These are phyloP conservation scores for Coccinonectria pachysandricola DNA, from an alignment of 2,329 filamentous ascomycete species.

Conservation along the genomic window DNA sequence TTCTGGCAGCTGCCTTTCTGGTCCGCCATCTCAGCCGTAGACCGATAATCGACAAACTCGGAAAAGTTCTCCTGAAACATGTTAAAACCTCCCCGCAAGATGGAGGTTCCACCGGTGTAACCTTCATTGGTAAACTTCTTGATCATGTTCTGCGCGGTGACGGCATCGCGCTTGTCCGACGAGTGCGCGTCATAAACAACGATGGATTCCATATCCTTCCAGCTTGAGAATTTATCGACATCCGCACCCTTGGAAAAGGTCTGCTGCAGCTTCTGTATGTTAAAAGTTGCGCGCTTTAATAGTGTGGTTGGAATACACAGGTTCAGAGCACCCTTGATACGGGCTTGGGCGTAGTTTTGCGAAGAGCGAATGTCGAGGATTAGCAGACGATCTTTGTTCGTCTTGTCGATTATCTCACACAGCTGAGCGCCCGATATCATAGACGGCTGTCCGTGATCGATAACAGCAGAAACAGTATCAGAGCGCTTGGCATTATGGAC, in stretches of 20 bases:
- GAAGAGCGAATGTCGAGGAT: slow-evolving; percentile 80
- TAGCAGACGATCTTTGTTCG: slow-evolving; percentile 39
- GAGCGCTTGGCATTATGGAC: slow-evolving; percentile 23
- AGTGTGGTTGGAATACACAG: slow-evolving; percentile 92
- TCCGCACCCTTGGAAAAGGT: slow-evolving; percentile 69
- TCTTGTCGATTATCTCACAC: slow-evolving; percentile 41
- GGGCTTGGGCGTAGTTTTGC: slow-evolving; percentile 66
- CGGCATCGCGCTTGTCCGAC: slow-evolving; percentile 67
- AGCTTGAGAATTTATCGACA: slow-evolving; percentile 62
- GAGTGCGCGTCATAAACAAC: slow-evolving; percentile 81
- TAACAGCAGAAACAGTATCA: slow-evolving; percentile 41
- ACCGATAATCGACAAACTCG: slow-evolving; percentile 46
- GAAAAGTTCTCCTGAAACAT: slow-evolving; percentile 62
- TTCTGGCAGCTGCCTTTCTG: slow-evolving; percentile 37
- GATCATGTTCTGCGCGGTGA: slow-evolving; percentile 72
- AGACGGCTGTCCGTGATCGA: slow-evolving; percentile 35
- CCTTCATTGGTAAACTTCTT: slow-evolving; percentile 87
- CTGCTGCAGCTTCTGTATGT: slow-evolving; percentile 74
- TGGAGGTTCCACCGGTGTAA: slow-evolving; percentile 61
- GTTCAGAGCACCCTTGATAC: slow-evolving; percentile 74
- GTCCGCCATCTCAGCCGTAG: slow-evolving; percentile 25
- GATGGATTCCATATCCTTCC: slow-evolving; percentile 65
- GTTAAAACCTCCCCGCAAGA: slow-evolving; percentile 74
- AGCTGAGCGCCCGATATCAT: slow-evolving; percentile 47
- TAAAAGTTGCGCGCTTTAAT: slow-evolving; percentile 82